Evolutionary conservation across 2,329 filamentous ascomycete species (phyloP).

Genomic region (Akanthomyces uredinophilus): DNA sequence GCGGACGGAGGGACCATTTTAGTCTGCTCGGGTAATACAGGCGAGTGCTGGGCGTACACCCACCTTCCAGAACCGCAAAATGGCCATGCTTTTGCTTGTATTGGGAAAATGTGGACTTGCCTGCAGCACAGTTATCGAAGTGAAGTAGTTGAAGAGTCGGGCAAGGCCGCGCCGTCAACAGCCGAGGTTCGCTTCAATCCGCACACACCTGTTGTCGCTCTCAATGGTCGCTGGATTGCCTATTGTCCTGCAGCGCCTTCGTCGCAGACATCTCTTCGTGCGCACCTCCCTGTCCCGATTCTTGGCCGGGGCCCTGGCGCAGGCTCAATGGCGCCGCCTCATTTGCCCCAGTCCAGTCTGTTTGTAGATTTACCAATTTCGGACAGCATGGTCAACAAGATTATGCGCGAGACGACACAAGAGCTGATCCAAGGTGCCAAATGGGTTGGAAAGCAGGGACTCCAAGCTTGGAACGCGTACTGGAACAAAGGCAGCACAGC

Average conservation of each 20-base stretch:
- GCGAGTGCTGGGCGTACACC: constrained; percentile 77
- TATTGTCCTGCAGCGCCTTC: constrained; percentile 70
- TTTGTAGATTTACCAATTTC: constrained; percentile 67
- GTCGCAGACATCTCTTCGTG: constrained; percentile 64
- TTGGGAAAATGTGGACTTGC: constrained; percentile 90
- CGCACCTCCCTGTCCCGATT: constrained; percentile 53
- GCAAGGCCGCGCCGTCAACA: constrained; percentile 33
- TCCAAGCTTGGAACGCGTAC: constrained; percentile 75
- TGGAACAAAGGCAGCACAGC: constrained; percentile 56
- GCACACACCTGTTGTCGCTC: constrained; percentile 61
- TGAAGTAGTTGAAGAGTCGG: constrained; percentile 42
- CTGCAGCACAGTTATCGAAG: constrained; percentile 58
- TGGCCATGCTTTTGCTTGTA: constrained; percentile 52
- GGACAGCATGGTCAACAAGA: constrained; percentile 68
- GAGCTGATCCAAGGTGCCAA: constrained; percentile 69
- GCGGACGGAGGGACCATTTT: constrained; percentile 67
- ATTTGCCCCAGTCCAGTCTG: constrained; percentile 61
- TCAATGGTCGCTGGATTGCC: constrained; percentile 71
- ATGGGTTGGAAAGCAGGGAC: constrained; percentile 72
- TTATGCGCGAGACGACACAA: constrained; percentile 74
- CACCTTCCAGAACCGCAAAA: constrained; percentile 42
- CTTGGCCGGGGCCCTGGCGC: constrained; percentile 52
- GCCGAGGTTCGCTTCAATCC: constrained; percentile 36
- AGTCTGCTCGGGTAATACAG: constrained; percentile 74
- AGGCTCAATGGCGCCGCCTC: constrained; percentile 60